These are phyloP conservation scores for Coelastrella sp. DNA, from an alignment of 139 green algal genomes.

Conservation along the genomic window DNA sequence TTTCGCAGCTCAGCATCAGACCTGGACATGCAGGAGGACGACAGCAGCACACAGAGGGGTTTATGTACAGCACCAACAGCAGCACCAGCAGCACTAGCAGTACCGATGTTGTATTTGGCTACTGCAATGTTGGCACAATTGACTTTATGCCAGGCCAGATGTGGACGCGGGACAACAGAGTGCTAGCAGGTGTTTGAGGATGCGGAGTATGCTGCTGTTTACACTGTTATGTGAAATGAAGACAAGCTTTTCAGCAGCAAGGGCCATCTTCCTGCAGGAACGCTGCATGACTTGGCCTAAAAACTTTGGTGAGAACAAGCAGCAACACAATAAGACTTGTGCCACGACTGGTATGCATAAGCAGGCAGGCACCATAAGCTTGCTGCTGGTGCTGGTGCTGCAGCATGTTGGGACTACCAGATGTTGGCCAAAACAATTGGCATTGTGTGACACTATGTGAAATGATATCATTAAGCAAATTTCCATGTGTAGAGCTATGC, in stretches of 20 bases:
- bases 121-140: not conserved
- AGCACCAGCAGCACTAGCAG: not conserved
- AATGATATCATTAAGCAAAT: too few species aligned
- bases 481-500: too few species aligned
- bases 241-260: not conserved
- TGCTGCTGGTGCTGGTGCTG: too few species aligned
- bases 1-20: conserved; percentile 27
- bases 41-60: not conserved
- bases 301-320: not conserved
- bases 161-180: not conserved
- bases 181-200: not conserved
- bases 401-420: too few species aligned
- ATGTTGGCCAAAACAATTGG: too few species aligned
- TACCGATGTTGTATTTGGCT: not conserved
- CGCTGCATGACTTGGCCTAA: not conserved
- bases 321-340: not conserved
- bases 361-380: too few species aligned
- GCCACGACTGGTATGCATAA: not conserved
- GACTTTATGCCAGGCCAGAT: too few species aligned
- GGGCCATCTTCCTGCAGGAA: not conserved
- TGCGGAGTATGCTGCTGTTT: not conserved
- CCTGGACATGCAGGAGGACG: conserved; percentile 1
- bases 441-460: too few species aligned
- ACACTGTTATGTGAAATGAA: not conserved
- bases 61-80: not conserved